Evolutionary conservation across 2,329 filamentous ascomycete genomes (phyloP), one percentile per base, ranked within the genome.

Genomic region (Samsoniella hepiali): DNA sequence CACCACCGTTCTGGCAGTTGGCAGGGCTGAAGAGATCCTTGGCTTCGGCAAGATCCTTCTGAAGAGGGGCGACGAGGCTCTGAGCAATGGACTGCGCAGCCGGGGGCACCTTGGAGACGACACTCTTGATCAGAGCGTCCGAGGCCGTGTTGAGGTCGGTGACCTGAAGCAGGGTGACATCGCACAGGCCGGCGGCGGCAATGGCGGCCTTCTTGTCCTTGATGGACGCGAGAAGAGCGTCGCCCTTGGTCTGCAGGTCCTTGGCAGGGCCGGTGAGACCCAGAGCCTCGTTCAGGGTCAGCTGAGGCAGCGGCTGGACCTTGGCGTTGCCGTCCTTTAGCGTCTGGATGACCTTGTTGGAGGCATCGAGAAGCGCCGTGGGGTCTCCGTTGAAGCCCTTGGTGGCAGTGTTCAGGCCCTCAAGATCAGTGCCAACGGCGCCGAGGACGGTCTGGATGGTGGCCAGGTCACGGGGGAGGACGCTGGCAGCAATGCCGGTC

Each of bases 61-160:
- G 68, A 51, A 75, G 68, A 54, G 67, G 64, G 3, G 55, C 56
- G 11, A 72, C 69, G 15, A 75, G 69, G 58, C 64, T 57, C 50
- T 63, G 32, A 53, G 72, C 73, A 51, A 75, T 67, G 29, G 54
- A 38, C 67, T 73, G 73, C 17, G 69, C 69, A 8, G 65, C 68
- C 22, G 65, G 58, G 36, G 72, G 72, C 2, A 74, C 69, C 69
- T 74, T 74, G 58, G 34, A 32, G 27, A 75, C 69, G 44, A 73
- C 66, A 40, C 71, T 62, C n/a, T 69, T 63, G 62, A 73, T 74
- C 31, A 75, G 71, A n/a, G 60, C 63, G 63, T 70, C 50, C 4
- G 70, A 69, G 61, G 65, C 65, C 2, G 38, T 53, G 66, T 68
- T 69, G 62, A 74, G 68, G 54, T 68, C 62, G 34, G n/a, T 50